Evolutionary conservation across 1,284 basidiomycete genomes (phyloP).

Genomic region (Coriolopsis trogii): DNA sequence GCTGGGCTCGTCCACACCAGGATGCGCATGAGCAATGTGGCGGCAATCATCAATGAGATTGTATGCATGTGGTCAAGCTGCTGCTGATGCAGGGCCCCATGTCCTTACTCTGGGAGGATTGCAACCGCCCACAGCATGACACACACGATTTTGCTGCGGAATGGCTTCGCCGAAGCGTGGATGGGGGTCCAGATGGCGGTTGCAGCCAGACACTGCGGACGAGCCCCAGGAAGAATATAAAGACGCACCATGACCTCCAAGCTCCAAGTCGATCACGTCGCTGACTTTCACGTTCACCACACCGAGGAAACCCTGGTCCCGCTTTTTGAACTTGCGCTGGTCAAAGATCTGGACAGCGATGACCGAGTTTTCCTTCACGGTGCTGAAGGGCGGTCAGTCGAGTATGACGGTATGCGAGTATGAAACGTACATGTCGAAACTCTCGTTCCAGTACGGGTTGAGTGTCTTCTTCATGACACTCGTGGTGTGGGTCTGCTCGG

Average conservation of each 20-base stretch:
- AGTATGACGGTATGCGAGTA: background rate
- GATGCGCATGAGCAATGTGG: no score
- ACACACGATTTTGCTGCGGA: no score
- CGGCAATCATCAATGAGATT: no score
- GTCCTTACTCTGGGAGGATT: no score
- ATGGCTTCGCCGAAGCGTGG: no score
- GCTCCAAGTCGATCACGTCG: conserved; percentile 82
- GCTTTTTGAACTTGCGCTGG: conserved; percentile 95
- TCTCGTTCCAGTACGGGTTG: conserved; percentile 93
- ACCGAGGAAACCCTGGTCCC: conserved; percentile 93
- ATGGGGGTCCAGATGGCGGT: background rate
- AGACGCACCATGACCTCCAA: conserved; percentile 72
- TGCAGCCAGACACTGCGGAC: background rate
- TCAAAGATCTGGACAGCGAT: conserved; percentile 98
- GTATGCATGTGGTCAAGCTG: no score
- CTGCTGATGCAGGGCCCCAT: no score
- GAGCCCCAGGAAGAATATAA: background rate
- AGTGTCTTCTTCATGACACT: conserved; percentile 83
- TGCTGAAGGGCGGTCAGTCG: conserved; percentile 46
- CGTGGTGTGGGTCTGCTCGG: conserved; percentile 93
- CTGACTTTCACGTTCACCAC: conserved; percentile 88
- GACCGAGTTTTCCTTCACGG: conserved; percentile 87
- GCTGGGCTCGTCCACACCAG: no score
- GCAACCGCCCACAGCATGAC: no score
- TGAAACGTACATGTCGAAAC: conserved; percentile 81